Evolutionary conservation across 768 basidiomycete species (phyloP).

Genomic region (Lactifluus volemus): DNA sequence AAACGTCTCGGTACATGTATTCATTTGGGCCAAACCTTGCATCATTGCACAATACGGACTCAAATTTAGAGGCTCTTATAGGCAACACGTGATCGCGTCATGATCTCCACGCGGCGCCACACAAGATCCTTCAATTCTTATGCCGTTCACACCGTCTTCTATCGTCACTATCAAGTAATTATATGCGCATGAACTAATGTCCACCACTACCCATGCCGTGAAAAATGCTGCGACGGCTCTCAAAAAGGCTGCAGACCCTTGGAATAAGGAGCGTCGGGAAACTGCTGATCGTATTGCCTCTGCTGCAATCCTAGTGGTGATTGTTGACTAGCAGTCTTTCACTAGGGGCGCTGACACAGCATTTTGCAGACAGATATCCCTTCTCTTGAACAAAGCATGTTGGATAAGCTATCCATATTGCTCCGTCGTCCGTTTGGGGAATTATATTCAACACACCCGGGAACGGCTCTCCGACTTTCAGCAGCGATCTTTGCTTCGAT

Average conservation of each 20-base stretch:
- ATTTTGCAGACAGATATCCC: background rate
- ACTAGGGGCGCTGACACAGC: background rate
- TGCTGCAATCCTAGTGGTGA: slow-evolving; percentile 10
- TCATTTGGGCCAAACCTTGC: background rate
- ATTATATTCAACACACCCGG: slow-evolving; percentile 13
- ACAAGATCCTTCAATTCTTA: too few relatives aligned
- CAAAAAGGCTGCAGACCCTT: slow-evolving; percentile 19
- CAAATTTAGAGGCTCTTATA: too few relatives aligned
- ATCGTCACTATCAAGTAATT: background rate
- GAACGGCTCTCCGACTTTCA: slow-evolving; percentile 14
- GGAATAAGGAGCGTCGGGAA: slow-evolving; percentile 16
- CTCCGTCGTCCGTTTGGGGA: slow-evolving; percentile 14
- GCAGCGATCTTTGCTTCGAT: slow-evolving; percentile 13
- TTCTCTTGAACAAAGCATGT: background rate
- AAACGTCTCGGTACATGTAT: background rate
- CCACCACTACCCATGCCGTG: background rate
- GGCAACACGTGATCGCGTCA: slow-evolving; percentile 7
- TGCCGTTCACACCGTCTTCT: too few relatives aligned
- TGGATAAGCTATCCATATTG: background rate
- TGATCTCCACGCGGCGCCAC: too few relatives aligned
- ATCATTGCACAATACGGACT: background rate
- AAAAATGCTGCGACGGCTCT: slow-evolving; percentile 8
- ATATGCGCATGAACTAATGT: slow-evolving; percentile 16
- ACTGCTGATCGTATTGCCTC: slow-evolving; percentile 11
- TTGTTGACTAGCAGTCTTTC: background rate